Evolutionary conservation across 192 early-diverging fungal species (phyloP), one percentile per base, ranked within the genome.

Genomic region (Martensiomyces pterosporus): DNA sequence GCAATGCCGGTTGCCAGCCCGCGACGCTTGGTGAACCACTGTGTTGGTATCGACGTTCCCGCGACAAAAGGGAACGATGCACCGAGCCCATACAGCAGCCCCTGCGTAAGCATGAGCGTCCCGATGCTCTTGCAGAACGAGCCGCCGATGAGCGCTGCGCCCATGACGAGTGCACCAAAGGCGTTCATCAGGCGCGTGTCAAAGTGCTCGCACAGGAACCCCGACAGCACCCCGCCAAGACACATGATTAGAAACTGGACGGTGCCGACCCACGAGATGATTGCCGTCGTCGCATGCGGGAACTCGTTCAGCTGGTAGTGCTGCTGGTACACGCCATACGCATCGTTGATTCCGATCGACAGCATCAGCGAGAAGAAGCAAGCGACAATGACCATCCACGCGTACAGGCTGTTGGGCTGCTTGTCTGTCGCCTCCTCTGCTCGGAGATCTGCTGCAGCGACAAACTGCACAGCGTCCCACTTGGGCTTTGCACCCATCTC

Each of bases 1-100:
- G 75, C 75, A 51, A 80, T 75, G 2, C 78, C 78, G 12, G 73
- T 73, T 6, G 78, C 78, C 38, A 80, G 57, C 9, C 75, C 78
- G 15, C 64, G 69, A 19, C 66, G 62, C 41, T 47, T 57, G 22
- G 57, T 71, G 34, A 80, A 80, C 61, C 67, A 80, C 49, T 77
- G 70, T 36, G 62, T 52, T 10, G 65, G 64, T 15, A 68, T 68
- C 10, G 68, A 55, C 0, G 71, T 77, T 7, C 68, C 66, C 2
- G 77, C 69, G 9, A 76, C 56, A 49, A 72, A 71, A 2, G 67
- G 66, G n/a, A 79, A 73, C 26, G 69, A 67, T 0, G 75, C 75
- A 0, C 77, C 77, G 25, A 77, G 29, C 9, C 77, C 77, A 36
- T 70, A 67, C 13, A 79, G 42, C 16, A 79, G 10, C 0, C 77